phyloP scores from a whole-genome alignment of 257 asterid species.

The Solanum boliviense region DNA sequence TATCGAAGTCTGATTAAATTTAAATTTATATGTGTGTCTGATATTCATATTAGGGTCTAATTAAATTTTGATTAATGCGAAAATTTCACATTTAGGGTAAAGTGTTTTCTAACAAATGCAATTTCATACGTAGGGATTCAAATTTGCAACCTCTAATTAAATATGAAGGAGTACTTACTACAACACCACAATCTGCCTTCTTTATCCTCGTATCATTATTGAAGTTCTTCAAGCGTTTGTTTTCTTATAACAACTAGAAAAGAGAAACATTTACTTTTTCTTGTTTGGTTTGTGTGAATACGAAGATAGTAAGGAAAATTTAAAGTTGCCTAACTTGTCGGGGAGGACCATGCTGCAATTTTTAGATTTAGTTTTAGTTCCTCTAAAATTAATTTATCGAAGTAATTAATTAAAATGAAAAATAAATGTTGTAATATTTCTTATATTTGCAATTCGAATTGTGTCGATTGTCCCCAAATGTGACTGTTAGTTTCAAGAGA shows the following conservation, averaged over 20 bases:
- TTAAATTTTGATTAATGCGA: too few species aligned
- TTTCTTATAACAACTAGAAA: constrained; percentile 6
- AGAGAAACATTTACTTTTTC: constrained; percentile 12
- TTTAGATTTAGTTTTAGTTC: too few species aligned
- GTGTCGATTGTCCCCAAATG: neutral
- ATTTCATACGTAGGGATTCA: too few species aligned
- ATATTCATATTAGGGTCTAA: too few species aligned
- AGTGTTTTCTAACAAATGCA: too few species aligned
- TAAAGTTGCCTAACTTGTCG: neutral
- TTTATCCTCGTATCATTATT: too few species aligned
- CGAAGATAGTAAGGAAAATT: neutral
- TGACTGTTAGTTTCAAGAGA: neutral
- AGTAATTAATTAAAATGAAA: neutral
- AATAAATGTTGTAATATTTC: neutral
- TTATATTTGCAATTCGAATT: neutral
- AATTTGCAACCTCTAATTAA: too few species aligned
- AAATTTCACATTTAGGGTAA: too few species aligned
- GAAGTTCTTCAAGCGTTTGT: constrained; percentile 1
- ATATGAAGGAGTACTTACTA: too few species aligned
- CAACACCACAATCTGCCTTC: too few species aligned
- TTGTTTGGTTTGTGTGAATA: constrained; percentile 2
- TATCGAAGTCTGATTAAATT: too few species aligned
- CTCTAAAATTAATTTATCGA: neutral
- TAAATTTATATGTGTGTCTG: too few species aligned
- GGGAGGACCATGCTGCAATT: neutral